Evolutionary conservation across 2,329 filamentous ascomycete genomes (phyloP).

Genomic region (Clonostachys byssicola): DNA sequence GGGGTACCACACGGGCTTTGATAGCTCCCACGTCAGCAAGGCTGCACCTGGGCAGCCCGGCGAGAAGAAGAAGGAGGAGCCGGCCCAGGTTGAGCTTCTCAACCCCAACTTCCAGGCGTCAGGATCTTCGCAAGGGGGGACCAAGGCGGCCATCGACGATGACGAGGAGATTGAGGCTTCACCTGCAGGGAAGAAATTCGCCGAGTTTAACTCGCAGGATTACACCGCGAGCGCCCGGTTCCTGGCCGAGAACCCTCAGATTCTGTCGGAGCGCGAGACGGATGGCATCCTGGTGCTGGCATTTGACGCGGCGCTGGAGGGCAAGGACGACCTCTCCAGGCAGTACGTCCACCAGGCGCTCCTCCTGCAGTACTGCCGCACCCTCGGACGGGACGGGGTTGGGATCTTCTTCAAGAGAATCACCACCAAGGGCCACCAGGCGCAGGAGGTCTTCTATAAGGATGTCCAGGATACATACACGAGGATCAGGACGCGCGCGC

Average conservation of each 20-base stretch:
- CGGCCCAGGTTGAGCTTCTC: slow-evolving; percentile 63
- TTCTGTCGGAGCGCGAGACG: slow-evolving; percentile 81
- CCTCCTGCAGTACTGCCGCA: slow-evolving; percentile 89
- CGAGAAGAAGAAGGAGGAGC: slow-evolving; percentile 37
- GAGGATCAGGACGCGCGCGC: slow-evolving; percentile 72
- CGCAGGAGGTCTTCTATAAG: slow-evolving; percentile 84
- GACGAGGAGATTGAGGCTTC: slow-evolving; percentile 75
- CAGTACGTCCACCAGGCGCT: slow-evolving; percentile 93
- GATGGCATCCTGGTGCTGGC: slow-evolving; percentile 88
- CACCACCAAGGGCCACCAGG: slow-evolving; percentile 83
- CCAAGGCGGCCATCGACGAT: slow-evolving; percentile 46
- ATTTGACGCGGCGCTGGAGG: slow-evolving; percentile 81
- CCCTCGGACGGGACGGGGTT: slow-evolving; percentile 75
- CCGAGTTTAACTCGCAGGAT: slow-evolving; percentile 70
- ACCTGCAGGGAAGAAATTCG: slow-evolving; percentile 74
- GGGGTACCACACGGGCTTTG: slow-evolving; percentile 81
- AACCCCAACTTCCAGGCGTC: slow-evolving; percentile 54
- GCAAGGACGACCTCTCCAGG: slow-evolving; percentile 69
- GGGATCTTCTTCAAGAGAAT: slow-evolving; percentile 95
- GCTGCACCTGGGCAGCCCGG: slow-evolving; percentile 22
- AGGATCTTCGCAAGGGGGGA: not conserved
- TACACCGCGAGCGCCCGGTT: slow-evolving; percentile 73
- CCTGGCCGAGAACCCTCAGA: slow-evolving; percentile 71
- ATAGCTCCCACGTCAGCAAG: slow-evolving; percentile 78
- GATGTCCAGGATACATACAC: slow-evolving; percentile 87